These are phyloP conservation scores for Spathaspora girioi DNA, from an alignment of 805 yeast species.

Conservation along the genomic window DNA sequence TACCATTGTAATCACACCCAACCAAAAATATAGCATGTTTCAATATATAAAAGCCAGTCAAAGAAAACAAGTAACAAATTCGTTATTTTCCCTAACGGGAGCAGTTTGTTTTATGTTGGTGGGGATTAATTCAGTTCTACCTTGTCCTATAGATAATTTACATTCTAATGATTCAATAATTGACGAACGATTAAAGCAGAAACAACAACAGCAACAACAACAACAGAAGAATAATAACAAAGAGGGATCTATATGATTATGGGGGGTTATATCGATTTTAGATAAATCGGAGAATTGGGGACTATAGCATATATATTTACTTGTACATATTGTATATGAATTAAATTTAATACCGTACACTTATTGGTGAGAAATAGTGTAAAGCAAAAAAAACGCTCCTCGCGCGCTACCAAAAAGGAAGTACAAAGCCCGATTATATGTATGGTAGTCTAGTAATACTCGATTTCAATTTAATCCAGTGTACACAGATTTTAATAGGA, in stretches of 20 bases:
- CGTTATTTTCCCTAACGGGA: conserved; percentile 70
- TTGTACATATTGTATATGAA: background rate
- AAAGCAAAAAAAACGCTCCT: no score
- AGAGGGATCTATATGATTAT: no score
- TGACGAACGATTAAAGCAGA: conserved; percentile 26
- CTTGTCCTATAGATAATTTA: conserved; percentile 41
- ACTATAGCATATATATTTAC: background rate
- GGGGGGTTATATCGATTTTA: no score
- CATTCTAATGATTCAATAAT: conserved; percentile 39
- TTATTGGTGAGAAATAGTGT: no score
- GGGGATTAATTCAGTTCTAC: conserved; percentile 52
- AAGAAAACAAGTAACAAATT: conserved; percentile 54
- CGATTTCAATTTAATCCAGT: no score
- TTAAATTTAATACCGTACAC: background rate
- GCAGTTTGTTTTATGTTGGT: conserved; percentile 58
- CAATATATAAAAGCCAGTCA: conserved; percentile 49
- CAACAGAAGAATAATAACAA: background rate
- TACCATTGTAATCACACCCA: background rate
- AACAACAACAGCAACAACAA: conserved; percentile 6
- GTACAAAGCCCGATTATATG: no score
- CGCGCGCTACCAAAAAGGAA: no score
- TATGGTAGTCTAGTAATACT: no score
- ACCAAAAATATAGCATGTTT: conserved; percentile 33
- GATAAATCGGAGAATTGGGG: no score
- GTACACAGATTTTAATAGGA: no score